A percentile compares a stretch with the other conserved stretches of the same genome.
These are phyloP conservation scores for Fusarium beomiforme DNA, from an alignment of 2,329 filamentous ascomycete species.

Conservation along the genomic window DNA sequence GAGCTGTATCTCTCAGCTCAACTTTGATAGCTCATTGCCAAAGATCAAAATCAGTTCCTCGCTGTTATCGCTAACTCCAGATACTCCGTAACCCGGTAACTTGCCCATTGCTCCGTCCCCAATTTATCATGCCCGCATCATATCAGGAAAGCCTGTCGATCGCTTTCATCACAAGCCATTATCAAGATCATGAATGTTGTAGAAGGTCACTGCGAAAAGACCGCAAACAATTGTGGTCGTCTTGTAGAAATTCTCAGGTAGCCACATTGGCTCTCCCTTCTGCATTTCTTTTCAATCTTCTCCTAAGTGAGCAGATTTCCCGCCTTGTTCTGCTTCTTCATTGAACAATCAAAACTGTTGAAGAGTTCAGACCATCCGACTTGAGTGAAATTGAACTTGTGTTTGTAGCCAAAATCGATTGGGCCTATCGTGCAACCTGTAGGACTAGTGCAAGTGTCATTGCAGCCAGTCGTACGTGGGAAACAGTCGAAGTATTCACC, in stretches of 20 bases:
- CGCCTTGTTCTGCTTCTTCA: conserved; percentile 19
- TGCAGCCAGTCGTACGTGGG: conserved; percentile 55
- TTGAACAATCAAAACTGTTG: conserved; percentile 48
- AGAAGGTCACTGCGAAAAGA: neutral
- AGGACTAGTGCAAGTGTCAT: conserved; percentile 58
- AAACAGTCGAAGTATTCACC: conserved; percentile 60
- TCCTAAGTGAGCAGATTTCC: neutral
- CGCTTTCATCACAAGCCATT: neutral
- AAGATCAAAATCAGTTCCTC: neutral
- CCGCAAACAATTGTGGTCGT: neutral
- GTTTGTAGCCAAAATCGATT: conserved; percentile 55
- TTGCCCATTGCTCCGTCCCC: conserved; percentile 4
- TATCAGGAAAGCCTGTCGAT: neutral
- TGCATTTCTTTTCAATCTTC: neutral
- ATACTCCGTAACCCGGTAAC: neutral
- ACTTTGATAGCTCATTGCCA: neutral
- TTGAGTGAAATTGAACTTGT: conserved; percentile 59
- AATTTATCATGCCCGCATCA: neutral
- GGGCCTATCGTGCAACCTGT: conserved; percentile 63
- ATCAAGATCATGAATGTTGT: neutral
- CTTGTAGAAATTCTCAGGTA: neutral
- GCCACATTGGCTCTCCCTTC: neutral
- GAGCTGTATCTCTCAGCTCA: neutral
- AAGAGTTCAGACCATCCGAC: conserved; percentile 57
- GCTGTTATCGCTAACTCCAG: neutral